Base-by-base conservation (phyloP, 495 filamentous ascomycete species). In the Pseudevernia furfuracea region DNA sequence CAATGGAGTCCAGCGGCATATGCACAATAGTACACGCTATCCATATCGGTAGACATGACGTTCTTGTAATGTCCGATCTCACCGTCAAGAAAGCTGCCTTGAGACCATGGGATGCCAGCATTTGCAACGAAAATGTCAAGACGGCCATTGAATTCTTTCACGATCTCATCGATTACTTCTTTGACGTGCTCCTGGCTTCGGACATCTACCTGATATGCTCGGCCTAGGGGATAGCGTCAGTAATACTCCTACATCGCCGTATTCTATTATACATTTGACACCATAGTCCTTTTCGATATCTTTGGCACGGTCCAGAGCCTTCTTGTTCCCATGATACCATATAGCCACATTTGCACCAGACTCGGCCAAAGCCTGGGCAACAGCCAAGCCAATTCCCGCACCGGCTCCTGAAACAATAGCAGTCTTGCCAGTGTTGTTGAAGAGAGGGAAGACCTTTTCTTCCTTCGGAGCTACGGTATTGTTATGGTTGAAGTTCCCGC, bases 331-430 rank as follows among this genome's bases (percentile, higher is more conserved):
- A 71, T 91, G 90, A 70, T 91, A 96, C 87, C 89, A 93, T 38
- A 96, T 84, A 5, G 89, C 91, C 49, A 96, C 88, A 67, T 96
- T 91, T 43, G 91, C 90, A 44, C 91, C 92, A 30, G 89, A 87
- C 71, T 96, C 92, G 14, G 91, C 91, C 36, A 87, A 74, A 25
- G 81, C 89, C 44, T 91, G 78, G n/a, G 88, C 89, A 25, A 94
- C 84, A 12, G 83, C 82, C 7, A 89, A 77, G 39, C 92, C 91
- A 68, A 96, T 96, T 61, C 91, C 91, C 28, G 88, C 87, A 36
- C 82, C 89, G 30, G 89, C 89, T 39, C 91, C 91, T 7, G 90
- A 86, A 30, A 95, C 85, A 64, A 95, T 89, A 43, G 90, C 91
- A 14, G 90, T 94, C 71, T 85, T 89, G 44, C 89, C 88, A 73